Conservation (phyloP, 2,329 filamentous ascomycete genomes). For the Fusarium palustre region DNA sequence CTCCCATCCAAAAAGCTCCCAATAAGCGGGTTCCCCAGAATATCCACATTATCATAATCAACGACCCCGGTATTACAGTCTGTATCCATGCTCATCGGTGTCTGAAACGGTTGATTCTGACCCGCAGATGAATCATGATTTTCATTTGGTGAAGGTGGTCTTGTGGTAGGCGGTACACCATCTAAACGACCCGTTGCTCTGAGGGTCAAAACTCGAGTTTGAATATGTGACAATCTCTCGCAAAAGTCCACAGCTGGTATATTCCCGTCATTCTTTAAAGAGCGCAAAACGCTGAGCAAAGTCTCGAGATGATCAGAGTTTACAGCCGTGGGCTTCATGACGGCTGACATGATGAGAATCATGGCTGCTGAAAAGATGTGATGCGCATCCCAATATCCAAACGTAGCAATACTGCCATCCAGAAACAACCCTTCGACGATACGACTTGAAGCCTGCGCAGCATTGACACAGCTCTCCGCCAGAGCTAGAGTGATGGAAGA, state of each 20-base stretch:
- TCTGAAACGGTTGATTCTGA: constrained; percentile 2
- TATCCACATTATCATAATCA: constrained; percentile 38
- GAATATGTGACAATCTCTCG: constrained; percentile 45
- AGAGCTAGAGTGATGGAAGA: constrained; percentile 50
- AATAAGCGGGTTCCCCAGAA: constrained; percentile 45
- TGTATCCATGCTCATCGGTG: constrained; percentile 10
- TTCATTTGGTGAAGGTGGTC: neutral
- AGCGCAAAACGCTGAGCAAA: constrained; percentile 46
- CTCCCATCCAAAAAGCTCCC: constrained; percentile 47
- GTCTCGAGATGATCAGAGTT: constrained; percentile 48
- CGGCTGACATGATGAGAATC: constrained; percentile 49
- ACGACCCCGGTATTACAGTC: constrained; percentile 1
- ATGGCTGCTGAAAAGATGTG: constrained; percentile 51
- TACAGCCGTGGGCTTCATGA: constrained; percentile 46
- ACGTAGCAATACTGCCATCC: constrained; percentile 43
- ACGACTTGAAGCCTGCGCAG: constrained; percentile 46
- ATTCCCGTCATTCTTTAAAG: constrained; percentile 49
- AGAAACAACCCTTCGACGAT: constrained; percentile 46
- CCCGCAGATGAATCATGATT: neutral
- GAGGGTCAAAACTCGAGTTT: constrained; percentile 33
- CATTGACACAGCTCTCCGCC: constrained; percentile 51
- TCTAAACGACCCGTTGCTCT: constrained; percentile 30
- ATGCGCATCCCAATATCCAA: constrained; percentile 51
- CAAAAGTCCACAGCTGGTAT: constrained; percentile 49
- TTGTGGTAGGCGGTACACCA: neutral